Conservation (phyloP, 1,284 basidiomycete species). For the Ganoderma boninense region DNA sequence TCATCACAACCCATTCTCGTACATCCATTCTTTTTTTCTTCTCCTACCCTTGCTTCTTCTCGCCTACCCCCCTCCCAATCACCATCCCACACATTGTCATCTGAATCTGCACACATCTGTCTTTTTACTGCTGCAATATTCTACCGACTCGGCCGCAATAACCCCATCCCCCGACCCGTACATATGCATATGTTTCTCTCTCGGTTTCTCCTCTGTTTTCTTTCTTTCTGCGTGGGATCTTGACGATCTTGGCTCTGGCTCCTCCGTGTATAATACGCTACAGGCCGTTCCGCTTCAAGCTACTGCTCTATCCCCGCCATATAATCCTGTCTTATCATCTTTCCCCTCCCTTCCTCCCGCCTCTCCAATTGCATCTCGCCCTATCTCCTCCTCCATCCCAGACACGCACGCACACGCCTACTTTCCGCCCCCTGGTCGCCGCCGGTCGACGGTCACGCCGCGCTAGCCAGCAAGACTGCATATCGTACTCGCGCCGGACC, state of each 20-base stretch:
- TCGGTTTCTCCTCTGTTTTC: neutral
- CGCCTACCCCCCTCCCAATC: neutral
- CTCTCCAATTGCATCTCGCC: neutral
- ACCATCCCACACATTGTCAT: too few relatives aligned
- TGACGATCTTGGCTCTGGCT: conserved; percentile 30
- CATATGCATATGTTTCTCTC: conserved; percentile 8
- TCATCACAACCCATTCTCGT: neutral
- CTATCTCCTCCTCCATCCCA: neutral
- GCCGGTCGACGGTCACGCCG: conserved; percentile 5
- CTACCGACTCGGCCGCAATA: neutral
- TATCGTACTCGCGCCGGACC: conserved; percentile 16
- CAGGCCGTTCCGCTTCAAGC: conserved; percentile 5
- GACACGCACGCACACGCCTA: neutral
- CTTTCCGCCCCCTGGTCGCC: neutral
- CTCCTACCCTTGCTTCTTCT: neutral
- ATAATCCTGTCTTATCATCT: conserved; percentile 15
- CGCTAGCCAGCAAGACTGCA: conserved; percentile 15
- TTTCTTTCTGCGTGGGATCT: conserved; percentile 25
- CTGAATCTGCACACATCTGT: conserved; percentile 10
- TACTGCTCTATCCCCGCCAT: conserved; percentile 1
- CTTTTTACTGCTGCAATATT: conserved; percentile 17
- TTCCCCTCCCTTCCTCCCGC: neutral
- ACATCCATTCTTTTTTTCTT: neutral
- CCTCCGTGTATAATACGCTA: conserved; percentile 30
- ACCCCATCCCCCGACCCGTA: neutral